Evolutionary conservation across 2,329 filamentous ascomycete species (phyloP), one percentile per base, ranked within the genome.

Genomic region (Tolypocladium cylindrosporum): DNA sequence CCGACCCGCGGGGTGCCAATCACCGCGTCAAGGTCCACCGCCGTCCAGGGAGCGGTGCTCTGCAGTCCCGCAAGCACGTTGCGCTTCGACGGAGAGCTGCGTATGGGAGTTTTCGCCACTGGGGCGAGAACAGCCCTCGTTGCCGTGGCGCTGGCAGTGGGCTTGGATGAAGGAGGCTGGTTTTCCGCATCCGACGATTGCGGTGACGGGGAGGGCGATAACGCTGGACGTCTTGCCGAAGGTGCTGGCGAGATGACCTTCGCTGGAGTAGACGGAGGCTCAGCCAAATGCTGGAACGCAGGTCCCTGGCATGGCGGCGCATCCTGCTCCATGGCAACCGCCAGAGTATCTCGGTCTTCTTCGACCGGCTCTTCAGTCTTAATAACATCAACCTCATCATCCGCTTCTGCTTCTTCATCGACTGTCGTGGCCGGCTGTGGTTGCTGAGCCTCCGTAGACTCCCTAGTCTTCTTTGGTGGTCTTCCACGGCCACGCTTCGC

Each of bases 101-200:
- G 76, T 45, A 72, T 68, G 0, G 81, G 78, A 1, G 81, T 83
- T 7, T 75, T 71, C 1, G 77, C 73, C 7, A 76, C 64, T 0
- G 76, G 72, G 2, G 74, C 75, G 8, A 85, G 72, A 0, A 75
- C 75, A 31, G 80, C 70, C 7, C 79, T 75, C 67, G 79, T 80
- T 54, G 72, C 64, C 61, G 72, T 68, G 60, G 74, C 56, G 63
- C 74, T 78, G 56, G 75, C 77, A 3, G 79, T 76, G 1, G 81
- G 82, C 56, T 78, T 82, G 6, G 85, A 85, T 1, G 87, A 89
- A 0, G 89, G 89, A 1, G 88, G 88, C 54, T 83, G 85, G 64
- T 93, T 93, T 70, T 94, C 90, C 0, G 87, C 88, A 67, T 94
- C 87, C 0, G 89, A 92, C 1, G 88, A 87, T 64, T 90, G 88